Percentiles rank a stretch among this genome's conserved stretches.
phyloP scores from a whole-genome alignment of 2,329 filamentous ascomycete species.

The Phaeosphaeria sp. region DNA sequence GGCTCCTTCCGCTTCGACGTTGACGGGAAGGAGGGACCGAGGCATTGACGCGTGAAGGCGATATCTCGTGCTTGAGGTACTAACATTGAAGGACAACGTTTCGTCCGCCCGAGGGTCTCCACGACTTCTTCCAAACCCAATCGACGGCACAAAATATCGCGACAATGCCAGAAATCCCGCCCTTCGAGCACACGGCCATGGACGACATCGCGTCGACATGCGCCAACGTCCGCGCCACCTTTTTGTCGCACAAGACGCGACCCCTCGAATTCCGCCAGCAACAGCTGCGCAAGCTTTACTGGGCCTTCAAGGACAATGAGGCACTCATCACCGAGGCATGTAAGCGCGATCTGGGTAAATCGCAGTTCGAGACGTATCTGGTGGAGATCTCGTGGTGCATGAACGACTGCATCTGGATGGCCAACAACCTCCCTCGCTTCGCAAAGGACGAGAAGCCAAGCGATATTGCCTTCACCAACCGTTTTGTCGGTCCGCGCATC shows the following conservation, averaged over 20 bases:
- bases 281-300: conserved; percentile 94
- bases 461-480: conserved; percentile 73
- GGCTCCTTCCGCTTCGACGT: not conserved
- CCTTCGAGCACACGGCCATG: conserved; percentile 46
- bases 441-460: conserved; percentile 78
- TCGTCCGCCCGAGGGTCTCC: not conserved
- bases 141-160: not conserved
- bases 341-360: conserved; percentile 79
- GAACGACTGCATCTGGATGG: conserved; percentile 80
- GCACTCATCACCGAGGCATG: conserved; percentile 77
- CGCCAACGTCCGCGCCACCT: conserved; percentile 70
- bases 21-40: not conserved
- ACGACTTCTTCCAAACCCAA: not conserved
- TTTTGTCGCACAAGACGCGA: conserved; percentile 80
- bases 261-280: conserved; percentile 79
- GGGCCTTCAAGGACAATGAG: conserved; percentile 83
- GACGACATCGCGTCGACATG: conserved; percentile 41
- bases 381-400: conserved; percentile 80
- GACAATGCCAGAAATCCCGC: conserved; percentile 20
- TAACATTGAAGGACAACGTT: not conserved
- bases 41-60: not conserved
- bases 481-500: conserved; percentile 74
- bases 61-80: not conserved
- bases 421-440: conserved; percentile 81
- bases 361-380: conserved; percentile 74